Conservation (phyloP, 768 basidiomycete species). For the Tricholomella constricta region DNA sequence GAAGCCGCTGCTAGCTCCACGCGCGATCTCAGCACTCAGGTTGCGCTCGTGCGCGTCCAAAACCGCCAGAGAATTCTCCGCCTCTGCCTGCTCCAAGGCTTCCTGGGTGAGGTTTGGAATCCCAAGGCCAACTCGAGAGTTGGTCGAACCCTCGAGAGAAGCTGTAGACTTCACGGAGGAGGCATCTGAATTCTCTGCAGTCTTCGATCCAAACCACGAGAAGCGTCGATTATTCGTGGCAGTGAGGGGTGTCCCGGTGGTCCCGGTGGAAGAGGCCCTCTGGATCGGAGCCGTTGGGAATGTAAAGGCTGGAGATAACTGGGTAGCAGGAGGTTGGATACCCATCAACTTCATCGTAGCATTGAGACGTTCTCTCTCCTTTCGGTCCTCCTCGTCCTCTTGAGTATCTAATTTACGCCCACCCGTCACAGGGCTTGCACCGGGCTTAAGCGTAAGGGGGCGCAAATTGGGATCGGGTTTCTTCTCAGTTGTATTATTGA, state of each 20-base stretch:
- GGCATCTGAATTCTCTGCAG: conserved; percentile 44
- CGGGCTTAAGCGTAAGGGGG: conserved; percentile 74
- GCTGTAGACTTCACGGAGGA: conserved; percentile 49
- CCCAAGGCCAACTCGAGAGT: conserved; percentile 32
- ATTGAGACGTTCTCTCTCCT: conserved; percentile 83
- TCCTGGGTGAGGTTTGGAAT: conserved; percentile 65
- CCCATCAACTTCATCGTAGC: conserved; percentile 97
- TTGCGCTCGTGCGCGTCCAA: conserved; percentile 78
- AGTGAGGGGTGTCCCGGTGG: conserved; percentile 25
- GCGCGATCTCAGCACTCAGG: conserved; percentile 73
- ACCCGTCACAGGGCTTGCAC: conserved; percentile 51
- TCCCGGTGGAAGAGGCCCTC: conserved; percentile 25
- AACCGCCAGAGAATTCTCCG: conserved; percentile 72
- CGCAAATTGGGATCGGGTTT: conserved; percentile 64
- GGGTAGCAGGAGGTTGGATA: conserved; percentile 63
- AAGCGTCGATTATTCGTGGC: conserved; percentile 52
- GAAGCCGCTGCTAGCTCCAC: conserved; percentile 72
- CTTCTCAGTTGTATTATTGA: conserved; percentile 60
- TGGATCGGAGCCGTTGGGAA: conserved; percentile 28
- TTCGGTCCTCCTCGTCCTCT: conserved; percentile 92
- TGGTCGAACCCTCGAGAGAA: conserved; percentile 28
- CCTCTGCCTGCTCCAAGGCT: conserved; percentile 78
- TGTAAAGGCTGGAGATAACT: conserved; percentile 32
- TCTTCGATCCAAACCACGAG: conserved; percentile 67
- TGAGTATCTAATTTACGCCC: conserved; percentile 82